These are phyloP conservation scores for Aspergillus udagawae DNA, from an alignment of 2,329 filamentous ascomycete genomes.

Conservation along the genomic window DNA sequence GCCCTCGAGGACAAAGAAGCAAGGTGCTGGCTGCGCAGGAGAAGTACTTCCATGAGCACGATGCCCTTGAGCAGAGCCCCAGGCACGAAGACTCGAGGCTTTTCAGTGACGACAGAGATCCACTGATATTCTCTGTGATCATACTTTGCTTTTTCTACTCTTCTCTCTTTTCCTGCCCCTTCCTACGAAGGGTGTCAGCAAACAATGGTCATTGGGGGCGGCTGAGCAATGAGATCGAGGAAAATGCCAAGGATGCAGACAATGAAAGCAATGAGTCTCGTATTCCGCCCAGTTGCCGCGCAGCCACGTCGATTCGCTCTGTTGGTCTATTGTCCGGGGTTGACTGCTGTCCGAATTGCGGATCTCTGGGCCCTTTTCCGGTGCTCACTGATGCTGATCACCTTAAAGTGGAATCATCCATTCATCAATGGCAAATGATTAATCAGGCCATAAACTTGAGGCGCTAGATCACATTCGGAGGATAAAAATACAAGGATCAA, in stretches of 20 bases:
- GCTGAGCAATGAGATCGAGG: background rate
- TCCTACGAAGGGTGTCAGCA: background rate
- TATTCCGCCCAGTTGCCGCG: background rate
- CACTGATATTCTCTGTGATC: background rate
- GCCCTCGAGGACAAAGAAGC: background rate
- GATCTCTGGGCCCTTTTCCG: background rate
- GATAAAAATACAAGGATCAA: background rate
- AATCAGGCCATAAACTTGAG: background rate
- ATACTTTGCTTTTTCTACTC: background rate
- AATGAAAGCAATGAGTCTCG: conserved; percentile 3
- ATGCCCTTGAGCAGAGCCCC: background rate
- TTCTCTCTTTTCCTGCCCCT: background rate
- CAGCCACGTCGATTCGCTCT: background rate
- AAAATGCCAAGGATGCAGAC: background rate
- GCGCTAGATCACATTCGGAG: background rate
- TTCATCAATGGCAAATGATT: background rate
- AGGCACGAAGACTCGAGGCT: background rate
- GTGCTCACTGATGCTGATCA: background rate
- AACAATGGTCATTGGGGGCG: background rate
- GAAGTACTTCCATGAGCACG: background rate
- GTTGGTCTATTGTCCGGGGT: background rate
- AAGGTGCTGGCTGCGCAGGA: background rate
- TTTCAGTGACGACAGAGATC: background rate
- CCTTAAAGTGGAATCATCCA: background rate
- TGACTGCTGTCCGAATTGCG: background rate